Evolutionary conservation across 257 asterid genomes (phyloP).

Genomic region (Buddleja alternifolia): DNA sequence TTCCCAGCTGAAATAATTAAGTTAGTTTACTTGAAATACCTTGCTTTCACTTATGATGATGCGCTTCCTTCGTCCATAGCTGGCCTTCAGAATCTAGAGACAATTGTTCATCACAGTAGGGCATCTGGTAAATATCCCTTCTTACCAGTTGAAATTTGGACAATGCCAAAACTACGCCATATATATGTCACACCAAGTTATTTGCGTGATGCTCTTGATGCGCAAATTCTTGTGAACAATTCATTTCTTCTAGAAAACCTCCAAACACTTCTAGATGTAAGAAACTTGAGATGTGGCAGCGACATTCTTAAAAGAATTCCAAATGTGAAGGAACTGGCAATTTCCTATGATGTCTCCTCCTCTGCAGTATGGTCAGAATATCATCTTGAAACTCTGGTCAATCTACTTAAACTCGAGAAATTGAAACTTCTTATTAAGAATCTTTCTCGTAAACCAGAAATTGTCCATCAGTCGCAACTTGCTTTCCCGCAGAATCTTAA

Average conservation of each 20-base stretch:
- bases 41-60: slow-evolving; percentile 11
- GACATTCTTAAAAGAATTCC: not conserved
- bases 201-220: not conserved
- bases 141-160: slow-evolving; percentile 16
- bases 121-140: not conserved
- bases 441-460: not conserved
- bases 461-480: not conserved
- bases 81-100: slow-evolving; percentile 16
- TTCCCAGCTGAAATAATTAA: not conserved
- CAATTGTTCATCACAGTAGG: not conserved
- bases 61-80: slow-evolving; percentile 7
- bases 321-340: not conserved
- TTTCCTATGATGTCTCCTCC: not conserved
- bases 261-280: slow-evolving; percentile 11
- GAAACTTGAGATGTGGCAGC: not conserved
- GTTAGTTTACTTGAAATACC: slow-evolving; percentile 18
- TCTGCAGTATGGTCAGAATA: not conserved
- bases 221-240: not conserved
- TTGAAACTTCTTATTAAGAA: not conserved
- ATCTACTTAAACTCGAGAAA: not conserved
- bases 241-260: slow-evolving; percentile 1
- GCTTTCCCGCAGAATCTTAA: not conserved
- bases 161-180: slow-evolving; percentile 20
- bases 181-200: not conserved
- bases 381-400: slow-evolving; percentile 9